phyloP scores from a whole-genome alignment of 257 asterid genomes.

The Solanum gracilifrons region DNA sequence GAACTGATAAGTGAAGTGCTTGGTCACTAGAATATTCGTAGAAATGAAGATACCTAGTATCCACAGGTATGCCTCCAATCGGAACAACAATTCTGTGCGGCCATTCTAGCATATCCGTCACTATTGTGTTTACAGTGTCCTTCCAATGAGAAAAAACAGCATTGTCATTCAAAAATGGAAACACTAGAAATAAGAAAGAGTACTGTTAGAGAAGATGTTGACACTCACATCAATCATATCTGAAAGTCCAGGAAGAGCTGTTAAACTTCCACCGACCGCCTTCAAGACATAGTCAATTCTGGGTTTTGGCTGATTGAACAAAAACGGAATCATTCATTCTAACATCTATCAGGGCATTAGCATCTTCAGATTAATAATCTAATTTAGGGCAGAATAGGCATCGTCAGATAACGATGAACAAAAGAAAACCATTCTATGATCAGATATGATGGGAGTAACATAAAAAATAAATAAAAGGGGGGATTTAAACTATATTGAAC shows the following conservation, averaged over 20 bases:
- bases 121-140: constrained; percentile 87
- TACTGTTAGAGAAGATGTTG: background rate
- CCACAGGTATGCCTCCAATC: constrained; percentile 78
- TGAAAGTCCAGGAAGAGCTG: constrained; percentile 90
- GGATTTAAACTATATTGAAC: background rate
- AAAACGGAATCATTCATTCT: constrained; percentile 1
- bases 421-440: background rate
- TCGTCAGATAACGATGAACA: background rate
- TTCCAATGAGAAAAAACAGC: constrained; percentile 12
- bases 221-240: constrained; percentile 93
- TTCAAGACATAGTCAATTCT: constrained; percentile 84
- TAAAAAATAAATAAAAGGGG: background rate
- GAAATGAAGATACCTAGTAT: constrained; percentile 47
- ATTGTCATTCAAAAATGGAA: constrained; percentile 13
- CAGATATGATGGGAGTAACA: background rate
- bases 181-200: background rate
- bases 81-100: constrained; percentile 99
- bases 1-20: background rate
- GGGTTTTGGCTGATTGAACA: constrained; percentile 74
- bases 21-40: background rate
- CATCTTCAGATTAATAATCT: background rate
- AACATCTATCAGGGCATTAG: background rate
- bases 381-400: background rate
- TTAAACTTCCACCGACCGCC: constrained; percentile 97
- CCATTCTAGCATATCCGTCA: constrained; percentile 92